phyloP scores from a whole-genome alignment of 164 flowering plant genomes.

The Tetrastigma voinierianum region DNA sequence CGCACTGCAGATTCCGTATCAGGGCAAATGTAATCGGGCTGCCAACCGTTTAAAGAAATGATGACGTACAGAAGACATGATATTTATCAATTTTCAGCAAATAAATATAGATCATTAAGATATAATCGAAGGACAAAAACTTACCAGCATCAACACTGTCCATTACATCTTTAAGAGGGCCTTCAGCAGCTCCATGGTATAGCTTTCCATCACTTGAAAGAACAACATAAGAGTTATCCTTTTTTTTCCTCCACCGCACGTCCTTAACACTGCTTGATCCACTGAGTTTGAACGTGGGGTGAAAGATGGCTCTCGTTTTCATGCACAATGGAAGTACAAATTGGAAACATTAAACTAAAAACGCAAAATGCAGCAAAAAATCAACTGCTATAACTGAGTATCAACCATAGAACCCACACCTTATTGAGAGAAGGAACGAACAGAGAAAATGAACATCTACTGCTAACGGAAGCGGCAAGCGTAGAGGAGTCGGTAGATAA shows the following conservation, averaged over 20 bases:
- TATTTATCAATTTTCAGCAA: too few relatives aligned
- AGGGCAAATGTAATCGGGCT: too few relatives aligned
- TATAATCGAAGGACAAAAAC: slow-evolving; percentile 10
- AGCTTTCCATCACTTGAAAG: slow-evolving; percentile 62
- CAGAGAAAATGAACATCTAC: slow-evolving; percentile 45
- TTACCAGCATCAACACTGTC: slow-evolving; percentile 89
- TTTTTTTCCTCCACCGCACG: slow-evolving; percentile 57
- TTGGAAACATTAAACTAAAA: neutral
- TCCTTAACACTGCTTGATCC: slow-evolving; percentile 62
- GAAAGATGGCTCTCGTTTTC: slow-evolving; percentile 51
- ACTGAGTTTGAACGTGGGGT: slow-evolving; percentile 44
- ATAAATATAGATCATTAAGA: too few relatives aligned
- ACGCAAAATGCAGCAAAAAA: neutral
- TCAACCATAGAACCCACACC: slow-evolving; percentile 31
- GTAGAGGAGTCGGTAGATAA: slow-evolving; percentile 56
- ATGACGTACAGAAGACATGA: too few relatives aligned
- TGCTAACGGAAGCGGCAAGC: slow-evolving; percentile 57
- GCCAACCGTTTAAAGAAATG: too few relatives aligned
- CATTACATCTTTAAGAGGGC: slow-evolving; percentile 43
- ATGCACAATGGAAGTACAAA: slow-evolving; percentile 28
- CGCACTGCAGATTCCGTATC: too few relatives aligned
- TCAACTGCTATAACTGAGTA: neutral
- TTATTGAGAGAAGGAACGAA: slow-evolving; percentile 59
- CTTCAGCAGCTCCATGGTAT: slow-evolving; percentile 50
- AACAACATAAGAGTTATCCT: slow-evolving; percentile 43